These are phyloP conservation scores for Penicillium macrosclerotiorum DNA, from an alignment of 495 filamentous ascomycete species.

Conservation along the genomic window DNA sequence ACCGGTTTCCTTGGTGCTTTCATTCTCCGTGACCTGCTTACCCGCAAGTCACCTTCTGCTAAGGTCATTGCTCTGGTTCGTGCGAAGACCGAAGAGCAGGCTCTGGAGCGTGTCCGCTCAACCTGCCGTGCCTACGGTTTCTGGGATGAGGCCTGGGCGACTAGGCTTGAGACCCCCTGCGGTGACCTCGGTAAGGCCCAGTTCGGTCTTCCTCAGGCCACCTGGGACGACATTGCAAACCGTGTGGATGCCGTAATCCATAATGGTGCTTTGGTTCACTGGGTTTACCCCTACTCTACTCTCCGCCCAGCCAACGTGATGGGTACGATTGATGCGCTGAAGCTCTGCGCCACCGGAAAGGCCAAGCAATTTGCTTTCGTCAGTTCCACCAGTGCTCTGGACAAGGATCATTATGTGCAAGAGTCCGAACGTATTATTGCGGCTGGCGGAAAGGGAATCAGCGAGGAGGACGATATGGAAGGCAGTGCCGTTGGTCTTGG, in stretches of 20 bases:
- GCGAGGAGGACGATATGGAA: slow-evolving; percentile 64
- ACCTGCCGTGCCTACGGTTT: slow-evolving; percentile 65
- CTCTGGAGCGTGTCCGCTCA: slow-evolving; percentile 46
- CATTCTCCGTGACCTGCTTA: slow-evolving; percentile 71
- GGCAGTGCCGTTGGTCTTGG: slow-evolving; percentile 64
- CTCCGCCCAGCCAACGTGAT: slow-evolving; percentile 78
- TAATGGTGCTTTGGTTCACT: slow-evolving; percentile 87
- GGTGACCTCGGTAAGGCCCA: slow-evolving; percentile 71
- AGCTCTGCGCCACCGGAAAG: slow-evolving; percentile 71
- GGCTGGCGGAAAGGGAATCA: slow-evolving; percentile 51
- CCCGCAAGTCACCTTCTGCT: slow-evolving; percentile 50
- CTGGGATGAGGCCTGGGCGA: slow-evolving; percentile 71
- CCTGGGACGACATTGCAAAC: slow-evolving; percentile 62
- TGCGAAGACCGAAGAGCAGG: slow-evolving; percentile 53
- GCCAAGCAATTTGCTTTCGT: slow-evolving; percentile 83
- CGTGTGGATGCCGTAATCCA: slow-evolving; percentile 80
- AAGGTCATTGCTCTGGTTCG: slow-evolving; percentile 81
- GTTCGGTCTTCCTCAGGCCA: slow-evolving; percentile 63
- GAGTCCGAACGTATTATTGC: slow-evolving; percentile 61
- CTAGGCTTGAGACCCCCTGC: slow-evolving; percentile 59
- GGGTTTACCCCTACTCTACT: slow-evolving; percentile 77
- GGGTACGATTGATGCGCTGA: slow-evolving; percentile 73
- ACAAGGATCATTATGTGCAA: slow-evolving; percentile 74
- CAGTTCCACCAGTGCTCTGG: slow-evolving; percentile 80
- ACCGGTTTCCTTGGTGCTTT: slow-evolving; percentile 91